Conservation (phyloP, 129 eudicot species). For the Flaveria robusta region DNA sequence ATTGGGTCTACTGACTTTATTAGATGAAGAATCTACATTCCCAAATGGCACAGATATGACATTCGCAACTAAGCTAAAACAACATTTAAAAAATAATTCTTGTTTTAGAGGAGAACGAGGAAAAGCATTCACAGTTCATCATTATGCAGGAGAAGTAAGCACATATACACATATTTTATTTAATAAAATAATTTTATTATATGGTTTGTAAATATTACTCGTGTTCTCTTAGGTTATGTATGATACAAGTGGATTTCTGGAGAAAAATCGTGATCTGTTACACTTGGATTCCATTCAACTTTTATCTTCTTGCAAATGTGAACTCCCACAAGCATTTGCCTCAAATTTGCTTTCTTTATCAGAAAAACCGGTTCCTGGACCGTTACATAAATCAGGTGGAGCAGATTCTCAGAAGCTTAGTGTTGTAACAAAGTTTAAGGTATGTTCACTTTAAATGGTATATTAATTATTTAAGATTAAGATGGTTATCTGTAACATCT, state of each 20-base stretch:
- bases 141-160: constrained; percentile 97
- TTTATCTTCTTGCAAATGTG: constrained; percentile 54
- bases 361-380: constrained; percentile 61
- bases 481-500: not conserved
- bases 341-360: constrained; percentile 49
- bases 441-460: constrained; percentile 24
- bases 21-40: constrained; percentile 94
- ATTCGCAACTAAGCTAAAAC: constrained; percentile 83
- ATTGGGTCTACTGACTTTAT: constrained; percentile 75
- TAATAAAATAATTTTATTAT: not conserved
- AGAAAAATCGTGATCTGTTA: constrained; percentile 59
- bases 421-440: constrained; percentile 93
- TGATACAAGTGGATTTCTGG: constrained; percentile 64
- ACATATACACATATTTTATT: not conserved
- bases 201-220: not conserved
- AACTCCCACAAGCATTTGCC: constrained; percentile 60
- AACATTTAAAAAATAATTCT: constrained; percentile 65
- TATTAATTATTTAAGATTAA: not conserved
- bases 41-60: constrained; percentile 92
- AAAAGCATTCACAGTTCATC: constrained; percentile 80
- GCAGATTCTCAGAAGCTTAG: constrained; percentile 97
- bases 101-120: constrained; percentile 91
- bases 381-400: constrained; percentile 87
- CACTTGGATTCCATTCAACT: constrained; percentile 63
- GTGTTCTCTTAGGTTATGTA: constrained; percentile 49